These are phyloP conservation scores for Xylariales sp. DNA, from an alignment of 2,329 filamentous ascomycete species.

Conservation along the genomic window DNA sequence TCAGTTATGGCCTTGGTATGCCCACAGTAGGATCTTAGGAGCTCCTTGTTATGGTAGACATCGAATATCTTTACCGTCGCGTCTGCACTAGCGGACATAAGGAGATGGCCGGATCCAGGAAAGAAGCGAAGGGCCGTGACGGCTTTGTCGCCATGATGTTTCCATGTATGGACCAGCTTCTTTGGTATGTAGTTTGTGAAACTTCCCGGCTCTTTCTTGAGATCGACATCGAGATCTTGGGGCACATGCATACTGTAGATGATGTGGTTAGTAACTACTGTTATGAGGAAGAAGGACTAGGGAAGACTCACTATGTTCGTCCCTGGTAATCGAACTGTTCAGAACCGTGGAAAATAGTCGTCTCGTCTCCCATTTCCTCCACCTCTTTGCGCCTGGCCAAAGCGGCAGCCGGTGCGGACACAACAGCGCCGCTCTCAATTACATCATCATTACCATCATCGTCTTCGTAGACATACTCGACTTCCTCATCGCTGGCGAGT, in stretches of 20 bases:
- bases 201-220: constrained; percentile 83
- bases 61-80: constrained; percentile 94
- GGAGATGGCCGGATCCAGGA: constrained; percentile 84
- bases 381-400: constrained; percentile 67
- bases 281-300: no score
- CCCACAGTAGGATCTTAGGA: constrained; percentile 90
- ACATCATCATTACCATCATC: constrained; percentile 68
- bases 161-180: constrained; percentile 92
- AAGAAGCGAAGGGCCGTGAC: constrained; percentile 93
- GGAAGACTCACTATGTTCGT: constrained; percentile 73
- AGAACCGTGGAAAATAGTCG: constrained; percentile 85
- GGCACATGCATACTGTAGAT: constrained; percentile 82
- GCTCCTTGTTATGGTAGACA: constrained; percentile 87
- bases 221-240: constrained; percentile 86
- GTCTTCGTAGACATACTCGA: constrained; percentile 81
- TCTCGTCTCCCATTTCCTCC: constrained; percentile 76
- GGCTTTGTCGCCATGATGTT: constrained; percentile 80
- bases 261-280: constrained; percentile 12
- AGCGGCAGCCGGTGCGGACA: constrained; percentile 66
- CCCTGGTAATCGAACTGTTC: constrained; percentile 93
- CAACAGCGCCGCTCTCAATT: constrained; percentile 71
- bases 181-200: constrained; percentile 93
- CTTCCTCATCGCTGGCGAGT: constrained; percentile 82
- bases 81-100: constrained; percentile 91
- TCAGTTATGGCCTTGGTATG: constrained; percentile 93